Conservation (phyloP, 1,139 yeast species). For the Sugiyamaella japonica region DNA sequence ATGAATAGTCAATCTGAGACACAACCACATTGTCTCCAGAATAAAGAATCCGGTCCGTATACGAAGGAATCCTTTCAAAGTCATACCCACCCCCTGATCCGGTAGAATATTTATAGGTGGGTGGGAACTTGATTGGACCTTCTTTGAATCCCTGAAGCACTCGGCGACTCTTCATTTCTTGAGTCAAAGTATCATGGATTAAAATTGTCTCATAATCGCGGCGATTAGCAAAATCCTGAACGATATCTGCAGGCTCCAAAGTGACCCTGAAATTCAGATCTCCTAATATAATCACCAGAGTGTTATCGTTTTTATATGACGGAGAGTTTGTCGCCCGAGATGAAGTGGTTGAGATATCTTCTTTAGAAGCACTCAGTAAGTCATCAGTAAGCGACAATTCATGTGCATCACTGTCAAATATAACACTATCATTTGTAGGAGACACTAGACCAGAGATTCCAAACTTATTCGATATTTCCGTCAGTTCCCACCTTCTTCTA, state of each 20-base stretch:
- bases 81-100: slow-evolving; percentile 45
- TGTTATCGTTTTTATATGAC: slow-evolving; percentile 11
- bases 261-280: slow-evolving; percentile 72
- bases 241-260: slow-evolving; percentile 46
- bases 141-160: slow-evolving; percentile 66
- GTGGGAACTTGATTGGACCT: slow-evolving; percentile 62
- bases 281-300: slow-evolving; percentile 57
- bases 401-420: slow-evolving; percentile 28
- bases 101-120: slow-evolving; percentile 64
- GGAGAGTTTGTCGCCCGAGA: not conserved
- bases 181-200: slow-evolving; percentile 58
- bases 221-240: slow-evolving; percentile 46
- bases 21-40: slow-evolving; percentile 25
- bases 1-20: slow-evolving; percentile 27
- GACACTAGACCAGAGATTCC: slow-evolving; percentile 27
- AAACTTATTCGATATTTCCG: slow-evolving; percentile 42
- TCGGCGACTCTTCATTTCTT: slow-evolving; percentile 54
- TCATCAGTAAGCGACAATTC: slow-evolving; percentile 21
- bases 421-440: slow-evolving; percentile 16
- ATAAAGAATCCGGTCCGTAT: slow-evolving; percentile 70
- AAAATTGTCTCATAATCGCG: slow-evolving; percentile 51
- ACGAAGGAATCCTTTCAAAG: slow-evolving; percentile 71
- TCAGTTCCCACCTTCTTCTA: slow-evolving; percentile 48
- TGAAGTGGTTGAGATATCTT: not conserved
- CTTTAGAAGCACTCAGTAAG: slow-evolving; percentile 1